Conservation (phyloP, 2,329 filamentous ascomycete genomes). For the Xylariomycetidae sp. region DNA sequence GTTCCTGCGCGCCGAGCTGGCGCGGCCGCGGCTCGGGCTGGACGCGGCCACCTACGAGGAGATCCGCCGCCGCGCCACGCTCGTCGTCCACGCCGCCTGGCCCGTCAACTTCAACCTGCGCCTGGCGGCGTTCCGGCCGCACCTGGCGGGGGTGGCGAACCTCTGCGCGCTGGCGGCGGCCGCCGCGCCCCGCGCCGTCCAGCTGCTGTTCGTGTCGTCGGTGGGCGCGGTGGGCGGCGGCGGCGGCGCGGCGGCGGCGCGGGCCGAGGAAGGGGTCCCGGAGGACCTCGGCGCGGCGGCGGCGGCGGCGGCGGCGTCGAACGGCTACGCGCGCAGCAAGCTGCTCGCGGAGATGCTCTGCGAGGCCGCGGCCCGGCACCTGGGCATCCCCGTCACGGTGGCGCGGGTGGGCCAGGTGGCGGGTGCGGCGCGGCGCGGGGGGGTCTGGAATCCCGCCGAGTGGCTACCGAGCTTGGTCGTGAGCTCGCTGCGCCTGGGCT, state of each 20-base stretch:
- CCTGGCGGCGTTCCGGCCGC: constrained; percentile 5
- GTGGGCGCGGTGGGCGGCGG: constrained; percentile 6
- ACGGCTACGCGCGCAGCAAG: constrained; percentile 4
- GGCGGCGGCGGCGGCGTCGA: background rate
- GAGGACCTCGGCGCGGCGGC: constrained; percentile 3
- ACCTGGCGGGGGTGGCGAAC: constrained; percentile 4
- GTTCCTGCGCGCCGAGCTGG: constrained; percentile 7
- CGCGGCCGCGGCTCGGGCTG: constrained; percentile 3
- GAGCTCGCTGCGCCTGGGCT: constrained; percentile 5
- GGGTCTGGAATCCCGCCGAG: constrained; percentile 8
- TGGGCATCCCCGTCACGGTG: constrained; percentile 2
- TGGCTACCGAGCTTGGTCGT: constrained; percentile 9
- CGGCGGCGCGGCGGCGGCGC: constrained; percentile 1
- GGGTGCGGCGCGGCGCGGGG: constrained; percentile 4
- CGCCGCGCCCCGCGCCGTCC: background rate
- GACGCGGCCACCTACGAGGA: constrained; percentile 1
- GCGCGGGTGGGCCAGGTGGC: constrained; percentile 7
- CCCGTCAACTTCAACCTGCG: constrained; percentile 10
- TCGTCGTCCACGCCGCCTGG: constrained; percentile 13
- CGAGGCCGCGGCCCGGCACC: background rate
- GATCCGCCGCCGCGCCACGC: constrained; percentile 3
- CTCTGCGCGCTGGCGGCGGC: constrained; percentile 6
- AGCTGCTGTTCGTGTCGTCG: constrained; percentile 5
- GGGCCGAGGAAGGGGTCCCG: background rate
- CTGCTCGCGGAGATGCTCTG: constrained; percentile 3